Conservation (phyloP, 208 protist species). For the Leishmania tarentolae region DNA sequence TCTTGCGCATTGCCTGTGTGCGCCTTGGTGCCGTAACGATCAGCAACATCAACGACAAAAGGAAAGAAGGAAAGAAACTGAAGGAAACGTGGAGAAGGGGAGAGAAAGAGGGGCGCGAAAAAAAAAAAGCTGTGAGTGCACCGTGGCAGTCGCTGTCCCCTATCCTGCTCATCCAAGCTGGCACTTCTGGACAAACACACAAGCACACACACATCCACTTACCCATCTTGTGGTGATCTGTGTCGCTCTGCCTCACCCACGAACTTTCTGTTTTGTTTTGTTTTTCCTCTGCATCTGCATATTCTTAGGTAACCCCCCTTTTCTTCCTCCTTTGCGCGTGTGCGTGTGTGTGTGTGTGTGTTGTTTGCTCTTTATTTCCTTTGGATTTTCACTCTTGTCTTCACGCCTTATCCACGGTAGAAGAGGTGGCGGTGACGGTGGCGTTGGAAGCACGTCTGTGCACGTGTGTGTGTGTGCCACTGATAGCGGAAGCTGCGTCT, state of each 20-base stretch:
- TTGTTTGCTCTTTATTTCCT: conserved; percentile 16
- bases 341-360: neutral
- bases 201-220: neutral
- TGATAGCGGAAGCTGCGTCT: neutral
- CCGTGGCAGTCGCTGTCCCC: neutral
- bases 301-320: neutral
- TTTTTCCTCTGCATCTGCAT: neutral
- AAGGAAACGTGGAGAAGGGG: neutral
- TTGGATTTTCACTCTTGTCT: conserved; percentile 11
- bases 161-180: neutral
- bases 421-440: neutral
- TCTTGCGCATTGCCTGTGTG: neutral
- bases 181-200: neutral
- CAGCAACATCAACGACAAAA: neutral
- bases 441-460: neutral
- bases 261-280: neutral
- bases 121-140: neutral
- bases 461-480: neutral
- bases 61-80: neutral
- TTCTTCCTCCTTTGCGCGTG: neutral
- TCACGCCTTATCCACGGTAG: neutral
- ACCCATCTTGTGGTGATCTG: neutral
- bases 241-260: neutral
- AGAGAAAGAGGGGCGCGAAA: neutral
- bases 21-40: no score